Conservation (phyloP, 2,329 filamentous ascomycete genomes). For the Diatrype stigma region DNA sequence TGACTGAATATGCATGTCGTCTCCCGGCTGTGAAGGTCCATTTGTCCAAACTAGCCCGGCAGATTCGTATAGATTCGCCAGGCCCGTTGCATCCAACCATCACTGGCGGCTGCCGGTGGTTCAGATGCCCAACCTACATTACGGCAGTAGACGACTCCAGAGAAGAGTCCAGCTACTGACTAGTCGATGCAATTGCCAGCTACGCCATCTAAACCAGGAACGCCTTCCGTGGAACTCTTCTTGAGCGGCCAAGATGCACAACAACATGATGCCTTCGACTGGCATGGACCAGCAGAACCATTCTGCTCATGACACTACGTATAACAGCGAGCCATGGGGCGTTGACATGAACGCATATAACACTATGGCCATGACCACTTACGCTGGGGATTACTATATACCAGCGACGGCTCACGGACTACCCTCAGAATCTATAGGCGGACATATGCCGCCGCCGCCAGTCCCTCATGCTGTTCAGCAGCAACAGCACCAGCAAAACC, state of each 20-base stretch:
- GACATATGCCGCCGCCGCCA: slow-evolving; percentile 55
- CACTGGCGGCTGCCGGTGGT: slow-evolving; percentile 14
- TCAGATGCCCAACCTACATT: slow-evolving; percentile 18
- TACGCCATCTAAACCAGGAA: slow-evolving; percentile 15
- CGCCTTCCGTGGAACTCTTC: slow-evolving; percentile 14
- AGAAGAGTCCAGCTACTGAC: slow-evolving; percentile 16
- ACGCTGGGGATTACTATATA: slow-evolving; percentile 60
- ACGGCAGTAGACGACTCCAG: slow-evolving; percentile 14
- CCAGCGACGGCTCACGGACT: slow-evolving; percentile 44
- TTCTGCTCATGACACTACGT: slow-evolving; percentile 38
- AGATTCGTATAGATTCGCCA: slow-evolving; percentile 27
- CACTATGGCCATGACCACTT: slow-evolving; percentile 67
- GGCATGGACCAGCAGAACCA: slow-evolving; percentile 45
- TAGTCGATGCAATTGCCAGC: slow-evolving; percentile 19
- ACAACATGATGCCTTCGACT: slow-evolving; percentile 41
- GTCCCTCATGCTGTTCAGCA: slow-evolving; percentile 56
- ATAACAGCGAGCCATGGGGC: slow-evolving; percentile 49
- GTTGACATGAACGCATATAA: slow-evolving; percentile 58
- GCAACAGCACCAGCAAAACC: slow-evolving; percentile 33
- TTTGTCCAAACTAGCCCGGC: slow-evolving; percentile 29
- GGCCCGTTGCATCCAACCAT: slow-evolving; percentile 17
- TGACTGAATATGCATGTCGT: slow-evolving; percentile 45
- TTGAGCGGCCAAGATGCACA: slow-evolving; percentile 36
- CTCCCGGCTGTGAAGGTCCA: slow-evolving; percentile 40
- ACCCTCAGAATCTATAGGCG: slow-evolving; percentile 45